Percentiles rank a stretch among this genome's conserved stretches.
These are phyloP conservation scores for Puccinia horiana DNA, from an alignment of 1,284 basidiomycete species.

Conservation along the genomic window DNA sequence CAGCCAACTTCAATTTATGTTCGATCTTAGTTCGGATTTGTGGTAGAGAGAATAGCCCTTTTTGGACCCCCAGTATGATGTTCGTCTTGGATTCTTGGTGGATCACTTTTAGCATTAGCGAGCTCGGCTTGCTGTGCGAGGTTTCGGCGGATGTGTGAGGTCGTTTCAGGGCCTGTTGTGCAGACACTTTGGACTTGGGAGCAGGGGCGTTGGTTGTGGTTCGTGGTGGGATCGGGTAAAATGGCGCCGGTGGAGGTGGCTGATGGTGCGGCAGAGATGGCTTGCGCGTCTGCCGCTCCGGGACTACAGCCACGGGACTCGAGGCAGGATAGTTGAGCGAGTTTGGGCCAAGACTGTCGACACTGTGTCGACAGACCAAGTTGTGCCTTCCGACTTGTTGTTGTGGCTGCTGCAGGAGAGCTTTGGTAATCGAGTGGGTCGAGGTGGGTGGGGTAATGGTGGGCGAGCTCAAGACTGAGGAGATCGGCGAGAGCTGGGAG, in stretches of 20 bases:
- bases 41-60: constrained; percentile 5
- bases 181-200: too few species aligned
- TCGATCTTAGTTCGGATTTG: constrained; percentile 34
- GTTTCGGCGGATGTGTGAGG: constrained; percentile 32
- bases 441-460: constrained; percentile 2
- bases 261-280: neutral
- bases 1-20: constrained; percentile 25
- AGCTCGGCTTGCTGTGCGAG: constrained; percentile 6
- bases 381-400: neutral
- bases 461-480: constrained; percentile 1
- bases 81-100: constrained; percentile 35
- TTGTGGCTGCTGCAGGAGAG: neutral
- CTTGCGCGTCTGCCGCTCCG: constrained; percentile 9
- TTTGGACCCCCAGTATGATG: constrained; percentile 28
- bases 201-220: neutral
- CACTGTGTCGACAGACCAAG: neutral
- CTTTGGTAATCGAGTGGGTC: neutral
- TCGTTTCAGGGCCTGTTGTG: neutral
- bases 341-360: constrained; percentile 1
- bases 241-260: constrained; percentile 1
- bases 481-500: constrained; percentile 23
- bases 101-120: constrained; percentile 19
- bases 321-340: neutral
- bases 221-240: constrained; percentile 38
- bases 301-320: neutral